These are phyloP conservation scores for Nannochloropsis granulata DNA, from an alignment of 108 stramenopile genomes.

Conservation along the genomic window DNA sequence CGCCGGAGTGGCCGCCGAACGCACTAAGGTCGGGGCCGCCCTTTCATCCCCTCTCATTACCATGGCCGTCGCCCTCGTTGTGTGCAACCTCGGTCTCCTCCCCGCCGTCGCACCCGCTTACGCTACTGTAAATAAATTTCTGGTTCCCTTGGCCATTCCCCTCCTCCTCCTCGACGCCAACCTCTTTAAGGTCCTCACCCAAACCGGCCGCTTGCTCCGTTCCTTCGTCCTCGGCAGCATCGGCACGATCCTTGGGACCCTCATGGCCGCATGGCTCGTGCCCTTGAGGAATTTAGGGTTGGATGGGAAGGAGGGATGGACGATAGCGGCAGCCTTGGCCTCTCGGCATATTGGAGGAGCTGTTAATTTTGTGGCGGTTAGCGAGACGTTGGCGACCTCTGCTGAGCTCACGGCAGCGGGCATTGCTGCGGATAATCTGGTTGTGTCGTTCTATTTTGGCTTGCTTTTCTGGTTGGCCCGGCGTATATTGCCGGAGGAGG, in stretches of 20 bases:
- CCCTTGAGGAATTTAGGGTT: constrained; percentile 45
- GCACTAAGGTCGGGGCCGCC: constrained; percentile 9
- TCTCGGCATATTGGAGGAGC: constrained; percentile 87
- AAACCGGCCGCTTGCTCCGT: constrained; percentile 54
- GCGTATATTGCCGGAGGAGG: neutral
- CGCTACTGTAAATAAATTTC: constrained; percentile 19
- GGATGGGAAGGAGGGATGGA: constrained; percentile 44
- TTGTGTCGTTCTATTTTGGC: constrained; percentile 68
- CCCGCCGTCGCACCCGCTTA: constrained; percentile 12
- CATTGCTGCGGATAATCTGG: constrained; percentile 73
- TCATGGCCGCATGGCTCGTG: constrained; percentile 50
- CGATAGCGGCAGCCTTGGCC: constrained; percentile 62
- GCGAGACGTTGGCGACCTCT: constrained; percentile 53
- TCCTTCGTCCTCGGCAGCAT: constrained; percentile 63
- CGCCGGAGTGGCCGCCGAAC: neutral
- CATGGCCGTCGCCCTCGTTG: constrained; percentile 9
- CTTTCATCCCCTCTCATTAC: constrained; percentile 21
- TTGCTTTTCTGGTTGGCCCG: constrained; percentile 42
- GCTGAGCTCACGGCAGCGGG: constrained; percentile 48
- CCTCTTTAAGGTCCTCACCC: constrained; percentile 36
- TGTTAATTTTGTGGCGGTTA: constrained; percentile 62
- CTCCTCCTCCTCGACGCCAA: constrained; percentile 69
- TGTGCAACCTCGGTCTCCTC: constrained; percentile 21
- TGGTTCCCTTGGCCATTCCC: constrained; percentile 75
- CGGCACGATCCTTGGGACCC: constrained; percentile 58